phyloP scores from a whole-genome alignment of 1,284 basidiomycete genomes.

The Trichosporon ovoides region DNA sequence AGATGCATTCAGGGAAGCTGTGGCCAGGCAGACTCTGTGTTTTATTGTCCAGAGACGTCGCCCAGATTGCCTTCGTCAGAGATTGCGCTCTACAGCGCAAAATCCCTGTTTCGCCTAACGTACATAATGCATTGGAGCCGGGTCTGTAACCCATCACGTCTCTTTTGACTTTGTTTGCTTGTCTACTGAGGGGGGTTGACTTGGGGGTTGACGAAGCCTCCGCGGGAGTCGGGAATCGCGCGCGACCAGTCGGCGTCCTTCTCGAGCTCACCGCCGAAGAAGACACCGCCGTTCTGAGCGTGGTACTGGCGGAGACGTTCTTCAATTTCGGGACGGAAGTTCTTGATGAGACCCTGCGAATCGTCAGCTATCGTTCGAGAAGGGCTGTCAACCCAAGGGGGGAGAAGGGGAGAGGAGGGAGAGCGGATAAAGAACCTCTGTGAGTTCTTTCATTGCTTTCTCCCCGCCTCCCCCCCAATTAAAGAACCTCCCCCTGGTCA shows the following conservation, averaged over 20 bases:
- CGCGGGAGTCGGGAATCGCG: constrained; percentile 77
- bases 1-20: no score
- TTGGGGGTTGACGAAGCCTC: constrained; percentile 43
- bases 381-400: no score
- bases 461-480: no score
- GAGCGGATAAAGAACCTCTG: no score
- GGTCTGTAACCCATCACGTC: background rate
- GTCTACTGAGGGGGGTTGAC: constrained; percentile 21
- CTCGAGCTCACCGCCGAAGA: constrained; percentile 78
- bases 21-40: no score
- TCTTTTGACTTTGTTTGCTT: background rate
- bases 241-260: constrained; percentile 65
- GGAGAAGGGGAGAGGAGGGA: no score
- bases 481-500: background rate
- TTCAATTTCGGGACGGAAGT: constrained; percentile 94
- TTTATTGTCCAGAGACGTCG: no score
- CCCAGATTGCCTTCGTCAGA: no score
- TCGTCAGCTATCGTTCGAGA: constrained; percentile 67
- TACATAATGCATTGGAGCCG: constrained; percentile 14
- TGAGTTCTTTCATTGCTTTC: no score
- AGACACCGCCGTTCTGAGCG: constrained; percentile 70
- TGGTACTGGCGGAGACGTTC: constrained; percentile 75
- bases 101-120: background rate
- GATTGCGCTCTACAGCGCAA: background rate
- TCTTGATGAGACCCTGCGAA: constrained; percentile 90